Percentiles rank a stretch among this genome's conserved stretches.
Evolutionary conservation across 78 protist species (phyloP).

Genomic region (Neovahlkampfia damariscottae): DNA sequence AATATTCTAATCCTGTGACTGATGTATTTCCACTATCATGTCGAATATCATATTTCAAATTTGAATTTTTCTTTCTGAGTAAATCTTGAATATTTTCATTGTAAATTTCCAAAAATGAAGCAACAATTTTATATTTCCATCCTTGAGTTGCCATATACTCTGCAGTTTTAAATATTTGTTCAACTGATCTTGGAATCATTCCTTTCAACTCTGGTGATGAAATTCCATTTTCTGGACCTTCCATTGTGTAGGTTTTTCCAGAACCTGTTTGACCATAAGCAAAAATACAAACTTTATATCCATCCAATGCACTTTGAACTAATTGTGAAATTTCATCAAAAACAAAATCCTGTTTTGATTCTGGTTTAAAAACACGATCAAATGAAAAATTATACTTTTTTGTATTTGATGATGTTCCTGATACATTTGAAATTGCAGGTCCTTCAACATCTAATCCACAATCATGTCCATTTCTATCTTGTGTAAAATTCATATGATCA

Average conservation of each 20-base stretch:
- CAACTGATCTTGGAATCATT: slow-evolving; percentile 32
- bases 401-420: not conserved
- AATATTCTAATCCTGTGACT: not conserved
- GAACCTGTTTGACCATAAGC: slow-evolving; percentile 61
- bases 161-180: slow-evolving; percentile 11
- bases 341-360: slow-evolving; percentile 5
- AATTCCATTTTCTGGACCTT: slow-evolving; percentile 19
- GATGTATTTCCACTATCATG: not conserved
- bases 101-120: slow-evolving; percentile 49
- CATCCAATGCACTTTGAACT: slow-evolving; percentile 57
- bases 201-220: not conserved
- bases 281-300: slow-evolving; percentile 57
- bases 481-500: not conserved
- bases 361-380: slow-evolving; percentile 54
- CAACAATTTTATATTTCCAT: not conserved
- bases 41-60: not conserved
- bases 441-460: not conserved
- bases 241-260: slow-evolving; percentile 50
- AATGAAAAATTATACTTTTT: slow-evolving; percentile 28
- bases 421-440: not conserved
- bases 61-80: slow-evolving; percentile 13
- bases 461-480: too few relatives aligned
- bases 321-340: slow-evolving; percentile 34
- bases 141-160: slow-evolving; percentile 9
- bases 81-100: slow-evolving; percentile 56